Evolutionary conservation across 179 eudicot genomes (phyloP).

Genomic region (Vitellaria paradoxa): DNA sequence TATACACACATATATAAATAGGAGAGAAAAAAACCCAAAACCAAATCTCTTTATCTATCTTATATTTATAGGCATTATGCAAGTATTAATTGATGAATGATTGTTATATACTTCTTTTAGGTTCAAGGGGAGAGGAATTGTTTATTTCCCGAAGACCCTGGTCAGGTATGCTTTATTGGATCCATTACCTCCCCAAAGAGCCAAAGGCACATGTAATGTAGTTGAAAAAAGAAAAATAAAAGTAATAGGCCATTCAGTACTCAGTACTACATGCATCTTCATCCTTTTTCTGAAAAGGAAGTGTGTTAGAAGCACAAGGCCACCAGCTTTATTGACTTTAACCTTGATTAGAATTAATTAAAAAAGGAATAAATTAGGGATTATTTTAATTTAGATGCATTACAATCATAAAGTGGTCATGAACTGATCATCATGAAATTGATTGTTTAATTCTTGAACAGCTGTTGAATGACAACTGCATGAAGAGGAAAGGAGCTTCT

Average conservation of each 20-base stretch:
- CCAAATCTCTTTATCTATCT: constrained; percentile 7
- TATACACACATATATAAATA: too few species aligned
- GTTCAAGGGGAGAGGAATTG: constrained; percentile 70
- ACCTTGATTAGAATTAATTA: not conserved
- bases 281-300: constrained; percentile 11
- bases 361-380: constrained; percentile 16
- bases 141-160: constrained; percentile 82
- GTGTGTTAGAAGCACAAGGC: constrained; percentile 17
- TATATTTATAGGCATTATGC: not conserved
- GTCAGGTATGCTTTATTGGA: constrained; percentile 75
- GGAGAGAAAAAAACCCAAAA: too few species aligned
- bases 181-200: constrained; percentile 41
- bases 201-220: constrained; percentile 12
- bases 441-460: constrained; percentile 28
- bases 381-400: not conserved
- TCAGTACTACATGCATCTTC: not conserved
- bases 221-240: constrained; percentile 20
- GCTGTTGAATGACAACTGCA: constrained; percentile 62
- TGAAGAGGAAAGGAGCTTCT: constrained; percentile 62
- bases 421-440: constrained; percentile 14
- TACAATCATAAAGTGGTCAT: not conserved
- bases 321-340: constrained; percentile 18
- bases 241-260: constrained; percentile 20
- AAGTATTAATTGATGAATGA: constrained; percentile 16
- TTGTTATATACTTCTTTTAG: constrained; percentile 17